A percentile compares a stretch with the other conserved stretches of the same genome.
Evolutionary conservation across 148 eudicot species (phyloP).

Genomic region (Heliamphora exappendiculata): DNA sequence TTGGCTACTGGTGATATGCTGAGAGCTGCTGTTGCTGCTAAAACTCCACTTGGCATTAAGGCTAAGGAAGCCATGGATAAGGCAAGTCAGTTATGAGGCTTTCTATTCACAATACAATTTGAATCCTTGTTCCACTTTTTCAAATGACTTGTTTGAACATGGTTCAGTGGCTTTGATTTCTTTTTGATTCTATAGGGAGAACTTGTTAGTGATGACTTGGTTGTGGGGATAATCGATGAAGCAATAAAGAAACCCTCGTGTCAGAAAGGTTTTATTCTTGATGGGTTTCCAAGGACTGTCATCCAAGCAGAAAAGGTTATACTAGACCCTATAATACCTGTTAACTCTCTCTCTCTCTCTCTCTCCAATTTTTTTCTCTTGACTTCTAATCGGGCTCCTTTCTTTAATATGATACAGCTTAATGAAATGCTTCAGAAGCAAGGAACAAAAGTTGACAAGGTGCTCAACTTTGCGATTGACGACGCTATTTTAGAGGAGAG

Average conservation of each 20-base stretch:
- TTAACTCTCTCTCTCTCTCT: neutral
- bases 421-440: slow-evolving; percentile 77
- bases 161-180: neutral
- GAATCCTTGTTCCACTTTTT: neutral
- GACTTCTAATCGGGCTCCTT: neutral
- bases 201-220: slow-evolving; percentile 94
- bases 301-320: slow-evolving; percentile 87
- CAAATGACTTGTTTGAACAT: neutral
- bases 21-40: slow-evolving; percentile 93
- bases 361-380: neutral
- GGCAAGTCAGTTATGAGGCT: slow-evolving; percentile 31
- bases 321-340: neutral
- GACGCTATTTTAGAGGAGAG: slow-evolving; percentile 72
- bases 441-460: slow-evolving; percentile 66
- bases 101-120: neutral
- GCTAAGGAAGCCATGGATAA: slow-evolving; percentile 95
- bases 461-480: slow-evolving; percentile 74
- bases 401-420: slow-evolving; percentile 56
- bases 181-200: slow-evolving; percentile 48
- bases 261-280: slow-evolving; percentile 91
- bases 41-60: slow-evolving; percentile 82
- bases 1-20: slow-evolving; percentile 98
- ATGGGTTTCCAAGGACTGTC: slow-evolving; percentile 96
- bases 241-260: slow-evolving; percentile 92
- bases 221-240: slow-evolving; percentile 90